Evolutionary conservation across 2,329 filamentous ascomycete genomes (phyloP).

Genomic region (Elsinoe necatrix): DNA sequence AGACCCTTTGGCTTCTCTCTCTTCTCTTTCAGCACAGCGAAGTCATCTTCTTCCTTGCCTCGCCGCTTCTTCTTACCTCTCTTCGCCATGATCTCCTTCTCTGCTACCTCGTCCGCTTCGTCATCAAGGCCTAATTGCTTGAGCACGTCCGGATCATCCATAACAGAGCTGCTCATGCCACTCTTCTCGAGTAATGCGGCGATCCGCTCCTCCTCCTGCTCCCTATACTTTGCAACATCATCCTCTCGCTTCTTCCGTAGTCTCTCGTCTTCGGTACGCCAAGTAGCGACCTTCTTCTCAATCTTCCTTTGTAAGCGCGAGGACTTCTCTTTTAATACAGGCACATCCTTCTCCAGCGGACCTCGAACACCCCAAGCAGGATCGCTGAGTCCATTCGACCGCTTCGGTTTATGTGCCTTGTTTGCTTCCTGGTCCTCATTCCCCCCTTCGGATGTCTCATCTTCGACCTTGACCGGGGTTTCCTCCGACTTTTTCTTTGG

Average conservation of each 20-base stretch:
- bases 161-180: neutral
- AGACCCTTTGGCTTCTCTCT: slow-evolving; percentile 46
- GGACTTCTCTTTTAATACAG: slow-evolving; percentile 1
- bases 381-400: slow-evolving; percentile 17
- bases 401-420: slow-evolving; percentile 18
- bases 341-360: slow-evolving; percentile 15
- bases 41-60: slow-evolving; percentile 56
- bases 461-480: neutral
- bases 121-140: slow-evolving; percentile 55
- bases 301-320: slow-evolving; percentile 43
- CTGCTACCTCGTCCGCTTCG: slow-evolving; percentile 60
- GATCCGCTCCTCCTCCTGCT: slow-evolving; percentile 71
- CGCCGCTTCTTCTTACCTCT: slow-evolving; percentile 34
- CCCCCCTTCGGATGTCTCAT: slow-evolving; percentile 20
- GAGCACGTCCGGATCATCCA: slow-evolving; percentile 50
- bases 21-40: slow-evolving; percentile 63
- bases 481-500: slow-evolving; percentile 30
- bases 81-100: slow-evolving; percentile 50
- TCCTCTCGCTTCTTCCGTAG: slow-evolving; percentile 58
- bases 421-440: slow-evolving; percentile 13
- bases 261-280: slow-evolving; percentile 7
- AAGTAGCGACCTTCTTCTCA: slow-evolving; percentile 24
- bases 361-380: slow-evolving; percentile 18
- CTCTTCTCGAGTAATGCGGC: slow-evolving; percentile 42
- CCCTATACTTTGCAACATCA: slow-evolving; percentile 51